A percentile compares a stretch with the other conserved stretches of the same genome.
phyloP scores from a whole-genome alignment of 2,329 filamentous ascomycete genomes.

The Fusarium sulawesiense region DNA sequence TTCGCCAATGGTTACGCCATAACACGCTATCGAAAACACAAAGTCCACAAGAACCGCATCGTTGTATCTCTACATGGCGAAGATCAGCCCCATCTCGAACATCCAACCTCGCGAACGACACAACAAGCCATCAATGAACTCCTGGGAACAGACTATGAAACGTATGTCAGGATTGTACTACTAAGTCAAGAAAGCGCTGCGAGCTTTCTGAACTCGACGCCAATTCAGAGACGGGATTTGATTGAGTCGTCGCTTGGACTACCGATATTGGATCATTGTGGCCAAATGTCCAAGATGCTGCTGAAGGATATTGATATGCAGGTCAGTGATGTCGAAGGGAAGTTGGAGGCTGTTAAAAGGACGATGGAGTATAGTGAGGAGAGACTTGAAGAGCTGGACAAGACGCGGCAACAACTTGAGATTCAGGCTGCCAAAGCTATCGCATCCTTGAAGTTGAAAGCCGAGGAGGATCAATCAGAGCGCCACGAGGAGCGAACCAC shows the following conservation, averaged over 20 bases:
- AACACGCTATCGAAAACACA: conserved; percentile 33
- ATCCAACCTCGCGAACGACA: conserved; percentile 7
- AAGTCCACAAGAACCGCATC: conserved; percentile 18
- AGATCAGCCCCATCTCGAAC: conserved; percentile 23
- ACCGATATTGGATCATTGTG: conserved; percentile 29
- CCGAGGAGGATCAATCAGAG: not conserved
- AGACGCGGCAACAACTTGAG: not conserved
- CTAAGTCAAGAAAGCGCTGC: conserved; percentile 36
- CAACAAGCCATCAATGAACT: conserved; percentile 36
- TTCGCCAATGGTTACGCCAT: conserved; percentile 41
- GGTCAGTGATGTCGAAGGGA: not conserved
- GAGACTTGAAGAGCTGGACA: not conserved
- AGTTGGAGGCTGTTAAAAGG: not conserved
- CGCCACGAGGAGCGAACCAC: not conserved
- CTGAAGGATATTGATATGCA: conserved; percentile 16
- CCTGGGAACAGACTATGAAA: conserved; percentile 32
- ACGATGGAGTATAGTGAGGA: not conserved
- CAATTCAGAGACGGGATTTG: conserved; percentile 13
- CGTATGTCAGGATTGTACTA: conserved; percentile 33
- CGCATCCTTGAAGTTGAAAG: too few relatives aligned
- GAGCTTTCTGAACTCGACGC: conserved; percentile 33
- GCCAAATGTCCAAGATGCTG: conserved; percentile 3
- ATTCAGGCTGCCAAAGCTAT: too few relatives aligned
- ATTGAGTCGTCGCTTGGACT: conserved; percentile 38
- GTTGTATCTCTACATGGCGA: conserved; percentile 24